Percentiles rank a stretch among this genome's conserved stretches.
Conservation (phyloP, 345 rosid genomes). For the Turnera subulata region DNA sequence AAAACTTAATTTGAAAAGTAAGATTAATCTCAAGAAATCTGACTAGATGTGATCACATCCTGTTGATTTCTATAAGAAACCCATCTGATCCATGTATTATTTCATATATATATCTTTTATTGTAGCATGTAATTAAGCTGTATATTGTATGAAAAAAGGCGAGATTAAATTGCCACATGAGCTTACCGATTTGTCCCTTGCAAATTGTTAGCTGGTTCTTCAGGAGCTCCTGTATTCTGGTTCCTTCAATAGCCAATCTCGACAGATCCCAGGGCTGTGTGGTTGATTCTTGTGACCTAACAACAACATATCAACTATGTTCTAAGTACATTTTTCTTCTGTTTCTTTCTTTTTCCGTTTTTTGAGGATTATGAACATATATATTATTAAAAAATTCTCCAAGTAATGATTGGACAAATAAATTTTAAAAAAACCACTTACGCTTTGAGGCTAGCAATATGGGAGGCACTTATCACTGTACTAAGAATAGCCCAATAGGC, state of each 20-base stretch:
- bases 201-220: not conserved
- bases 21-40: too few species aligned
- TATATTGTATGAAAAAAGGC: too few species aligned
- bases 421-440: not conserved
- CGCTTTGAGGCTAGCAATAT: not conserved
- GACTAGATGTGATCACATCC: too few species aligned
- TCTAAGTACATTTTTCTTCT: not conserved
- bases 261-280: not conserved
- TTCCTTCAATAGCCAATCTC: not conserved
- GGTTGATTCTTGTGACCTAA: not conserved
- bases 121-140: too few species aligned
- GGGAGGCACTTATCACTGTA: not conserved
- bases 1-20: too few species aligned
- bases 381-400: too few species aligned
- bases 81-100: too few species aligned
- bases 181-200: not conserved
- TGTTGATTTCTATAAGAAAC: too few species aligned
- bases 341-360: too few species aligned
- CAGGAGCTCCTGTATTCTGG: not conserved
- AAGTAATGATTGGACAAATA: too few species aligned
- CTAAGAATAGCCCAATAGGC: conserved; percentile 7
- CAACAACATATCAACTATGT: not conserved
- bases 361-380: too few species aligned
- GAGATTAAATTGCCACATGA: not conserved
- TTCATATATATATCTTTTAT: too few species aligned